phyloP scores from a whole-genome alignment of 73 alveolate genomes.

The Urostyla sp. region DNA sequence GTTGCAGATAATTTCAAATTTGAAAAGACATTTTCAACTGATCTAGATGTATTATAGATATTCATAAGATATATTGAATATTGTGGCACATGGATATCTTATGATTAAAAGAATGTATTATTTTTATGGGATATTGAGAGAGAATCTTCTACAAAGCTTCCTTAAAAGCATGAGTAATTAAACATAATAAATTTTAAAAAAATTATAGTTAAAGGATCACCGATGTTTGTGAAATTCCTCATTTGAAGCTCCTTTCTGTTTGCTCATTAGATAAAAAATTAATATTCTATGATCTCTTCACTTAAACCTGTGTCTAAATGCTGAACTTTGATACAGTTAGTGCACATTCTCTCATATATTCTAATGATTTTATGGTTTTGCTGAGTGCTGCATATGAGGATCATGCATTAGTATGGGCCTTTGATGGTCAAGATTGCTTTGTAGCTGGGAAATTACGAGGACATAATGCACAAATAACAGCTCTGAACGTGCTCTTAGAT shows the following conservation, averaged over 20 bases:
- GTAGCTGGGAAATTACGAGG: slow-evolving; percentile 56
- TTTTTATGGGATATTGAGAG: slow-evolving; percentile 61
- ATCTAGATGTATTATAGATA: slow-evolving; percentile 49
- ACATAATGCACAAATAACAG: slow-evolving; percentile 60
- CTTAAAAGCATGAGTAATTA: slow-evolving; percentile 40
- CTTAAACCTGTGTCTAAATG: slow-evolving; percentile 22
- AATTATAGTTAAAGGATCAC: slow-evolving; percentile 33
- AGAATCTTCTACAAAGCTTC: slow-evolving; percentile 41
- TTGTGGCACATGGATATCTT: slow-evolving; percentile 62
- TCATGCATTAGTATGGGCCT: slow-evolving; percentile 31
- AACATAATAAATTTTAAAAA: not conserved
- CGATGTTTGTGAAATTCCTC: slow-evolving; percentile 67
- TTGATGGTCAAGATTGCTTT: slow-evolving; percentile 62
- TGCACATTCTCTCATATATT: slow-evolving; percentile 61
- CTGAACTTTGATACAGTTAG: slow-evolving; percentile 41
- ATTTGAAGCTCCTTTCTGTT: slow-evolving; percentile 36
- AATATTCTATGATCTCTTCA: slow-evolving; percentile 47
- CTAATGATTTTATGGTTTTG: slow-evolving; percentile 63
- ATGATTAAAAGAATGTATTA: slow-evolving; percentile 45
- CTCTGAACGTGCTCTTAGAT: slow-evolving; percentile 42
- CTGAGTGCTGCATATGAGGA: slow-evolving; percentile 59
- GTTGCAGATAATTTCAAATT: slow-evolving; percentile 57
- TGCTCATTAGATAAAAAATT: slow-evolving; percentile 61
- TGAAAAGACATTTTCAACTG: slow-evolving; percentile 59
- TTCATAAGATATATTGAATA: slow-evolving; percentile 48